A percentile compares a stretch with the other conserved stretches of the same genome.
Evolutionary conservation across 345 rosid genomes (phyloP).

Genomic region (Brassica carinata): DNA sequence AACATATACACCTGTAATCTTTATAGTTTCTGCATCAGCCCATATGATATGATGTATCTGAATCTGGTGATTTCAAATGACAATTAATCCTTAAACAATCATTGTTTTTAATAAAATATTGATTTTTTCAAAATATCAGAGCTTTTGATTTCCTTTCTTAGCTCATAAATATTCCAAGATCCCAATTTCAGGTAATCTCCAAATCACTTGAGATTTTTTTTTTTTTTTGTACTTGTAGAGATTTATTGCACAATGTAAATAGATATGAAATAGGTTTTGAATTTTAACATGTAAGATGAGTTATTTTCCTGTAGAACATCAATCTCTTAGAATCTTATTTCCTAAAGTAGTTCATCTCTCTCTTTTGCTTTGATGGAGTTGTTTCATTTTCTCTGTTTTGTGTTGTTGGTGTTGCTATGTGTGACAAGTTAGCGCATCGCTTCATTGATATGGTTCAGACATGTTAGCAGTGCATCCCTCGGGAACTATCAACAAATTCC

Average conservation of each 20-base stretch:
- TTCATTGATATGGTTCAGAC: slow-evolving; percentile 57
- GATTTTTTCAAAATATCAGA: neutral
- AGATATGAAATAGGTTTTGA: slow-evolving; percentile 3
- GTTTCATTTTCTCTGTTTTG: neutral
- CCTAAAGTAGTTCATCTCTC: neutral
- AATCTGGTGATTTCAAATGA: neutral
- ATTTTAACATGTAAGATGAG: neutral
- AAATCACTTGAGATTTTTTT: neutral
- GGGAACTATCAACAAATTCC: slow-evolving; percentile 47
- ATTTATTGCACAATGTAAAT: neutral
- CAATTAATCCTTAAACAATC: no score
- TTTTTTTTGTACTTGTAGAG: neutral
- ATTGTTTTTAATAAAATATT: slow-evolving; percentile 15
- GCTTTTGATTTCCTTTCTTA: neutral
- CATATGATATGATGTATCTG: neutral
- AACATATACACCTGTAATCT: neutral
- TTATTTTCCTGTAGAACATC: neutral
- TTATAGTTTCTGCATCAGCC: slow-evolving; percentile 15
- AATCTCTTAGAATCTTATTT: neutral
- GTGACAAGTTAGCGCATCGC: slow-evolving; percentile 8
- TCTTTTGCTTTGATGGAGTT: neutral
- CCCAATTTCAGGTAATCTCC: neutral
- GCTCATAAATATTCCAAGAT: neutral
- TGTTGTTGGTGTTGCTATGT: neutral
- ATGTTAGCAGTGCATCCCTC: slow-evolving; percentile 56